Percentiles rank a stretch among this genome's conserved stretches.
Evolutionary conservation across 2,329 filamentous ascomycete species (phyloP).

Genomic region (Amesomyces nigricolor): DNA sequence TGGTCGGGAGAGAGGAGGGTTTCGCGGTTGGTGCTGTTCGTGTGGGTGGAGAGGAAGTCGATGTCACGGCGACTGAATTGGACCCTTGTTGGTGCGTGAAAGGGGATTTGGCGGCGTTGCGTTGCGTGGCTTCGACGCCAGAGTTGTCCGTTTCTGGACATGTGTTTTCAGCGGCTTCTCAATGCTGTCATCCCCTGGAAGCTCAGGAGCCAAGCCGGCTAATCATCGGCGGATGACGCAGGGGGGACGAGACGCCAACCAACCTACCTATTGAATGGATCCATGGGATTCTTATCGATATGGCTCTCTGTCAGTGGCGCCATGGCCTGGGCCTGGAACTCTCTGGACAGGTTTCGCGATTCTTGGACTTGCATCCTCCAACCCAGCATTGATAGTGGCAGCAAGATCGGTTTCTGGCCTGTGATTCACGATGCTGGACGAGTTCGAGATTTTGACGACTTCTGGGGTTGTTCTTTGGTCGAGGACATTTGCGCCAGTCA

Average conservation of each 20-base stretch:
- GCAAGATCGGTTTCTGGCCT: background rate
- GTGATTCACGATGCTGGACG: slow-evolving; percentile 69
- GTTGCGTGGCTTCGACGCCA: slow-evolving; percentile 2
- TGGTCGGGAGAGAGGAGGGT: slow-evolving; percentile 39
- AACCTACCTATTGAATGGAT: background rate
- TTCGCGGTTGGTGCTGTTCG: background rate
- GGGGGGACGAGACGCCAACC: slow-evolving; percentile 5
- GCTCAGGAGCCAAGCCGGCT: slow-evolving; percentile 14
- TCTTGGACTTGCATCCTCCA: background rate
- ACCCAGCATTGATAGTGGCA: background rate
- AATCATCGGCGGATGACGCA: slow-evolving; percentile 15
- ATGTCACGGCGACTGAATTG: background rate
- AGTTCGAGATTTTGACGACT: slow-evolving; percentile 93
- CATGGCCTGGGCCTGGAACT: slow-evolving; percentile 3
- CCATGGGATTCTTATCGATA: slow-evolving; percentile 13
- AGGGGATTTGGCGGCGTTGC: slow-evolving; percentile 4
- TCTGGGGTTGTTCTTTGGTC: slow-evolving; percentile 98
- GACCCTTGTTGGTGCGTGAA: background rate
- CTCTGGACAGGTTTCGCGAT: background rate
- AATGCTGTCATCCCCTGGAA: slow-evolving; percentile 22
- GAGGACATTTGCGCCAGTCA: slow-evolving; percentile 73
- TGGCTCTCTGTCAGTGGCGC: background rate
- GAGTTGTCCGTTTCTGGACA: slow-evolving; percentile 22
- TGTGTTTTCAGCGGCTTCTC: slow-evolving; percentile 27
- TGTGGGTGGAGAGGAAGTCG: background rate